Percentiles rank a stretch among this genome's conserved stretches.
Evolutionary conservation across 305 asterid species (phyloP).

Genomic region (Fraxinus floribunda): DNA sequence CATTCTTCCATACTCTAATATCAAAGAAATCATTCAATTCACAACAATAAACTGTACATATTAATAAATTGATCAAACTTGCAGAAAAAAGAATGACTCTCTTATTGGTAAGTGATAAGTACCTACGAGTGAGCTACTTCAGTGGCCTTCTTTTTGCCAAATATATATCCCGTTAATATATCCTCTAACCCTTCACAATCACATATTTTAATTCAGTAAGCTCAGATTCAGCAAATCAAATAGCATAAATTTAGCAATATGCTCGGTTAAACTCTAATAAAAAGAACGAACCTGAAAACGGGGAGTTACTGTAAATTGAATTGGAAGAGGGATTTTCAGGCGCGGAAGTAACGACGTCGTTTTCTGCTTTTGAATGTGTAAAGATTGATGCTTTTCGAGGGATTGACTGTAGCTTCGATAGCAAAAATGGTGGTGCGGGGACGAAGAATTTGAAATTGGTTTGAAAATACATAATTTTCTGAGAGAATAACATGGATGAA

Average conservation of each 20-base stretch:
- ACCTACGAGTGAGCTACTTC: constrained; percentile 92
- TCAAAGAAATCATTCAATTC: neutral
- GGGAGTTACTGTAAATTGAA: constrained; percentile 22
- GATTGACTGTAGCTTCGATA: constrained; percentile 12
- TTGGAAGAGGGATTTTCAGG: constrained; percentile 20
- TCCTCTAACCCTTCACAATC: constrained; percentile 54
- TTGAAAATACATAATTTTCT: constrained; percentile 21
- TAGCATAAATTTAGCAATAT: neutral
- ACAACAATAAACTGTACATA: neutral
- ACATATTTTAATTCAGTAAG: neutral
- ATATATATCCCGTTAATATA: constrained; percentile 61
- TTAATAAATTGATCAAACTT: neutral
- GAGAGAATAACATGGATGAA: constrained; percentile 22
- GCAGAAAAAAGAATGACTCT: neutral
- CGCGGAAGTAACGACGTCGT: constrained; percentile 23
- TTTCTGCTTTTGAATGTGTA: constrained; percentile 19
- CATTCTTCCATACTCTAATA: constrained; percentile 76
- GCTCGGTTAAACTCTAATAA: neutral
- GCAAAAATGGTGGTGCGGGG: constrained; percentile 20
- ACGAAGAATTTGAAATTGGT: constrained; percentile 25
- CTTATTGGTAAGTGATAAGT: neutral
- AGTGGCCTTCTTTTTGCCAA: constrained; percentile 79
- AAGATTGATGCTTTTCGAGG: constrained; percentile 24
- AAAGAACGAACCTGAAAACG: constrained; percentile 36
- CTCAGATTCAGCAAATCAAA: neutral